Percentiles rank a stretch among this genome's conserved stretches.
Evolutionary conservation across 352 stramenopile genomes (phyloP).

Genomic region (Phytophthora quininea): DNA sequence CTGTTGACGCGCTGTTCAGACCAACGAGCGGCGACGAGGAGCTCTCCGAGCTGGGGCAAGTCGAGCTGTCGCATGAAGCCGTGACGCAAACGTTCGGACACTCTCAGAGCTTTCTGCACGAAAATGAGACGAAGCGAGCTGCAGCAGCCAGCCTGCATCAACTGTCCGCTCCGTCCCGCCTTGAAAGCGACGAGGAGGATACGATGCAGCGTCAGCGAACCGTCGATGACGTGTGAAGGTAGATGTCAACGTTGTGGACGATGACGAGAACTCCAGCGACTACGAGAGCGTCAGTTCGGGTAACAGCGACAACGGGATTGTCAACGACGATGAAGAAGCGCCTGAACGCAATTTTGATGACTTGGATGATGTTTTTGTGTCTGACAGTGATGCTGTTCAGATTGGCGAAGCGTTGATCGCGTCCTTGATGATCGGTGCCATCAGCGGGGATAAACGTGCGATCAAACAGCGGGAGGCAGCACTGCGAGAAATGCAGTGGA

Average conservation of each 20-base stretch:
- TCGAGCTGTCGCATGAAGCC: conserved; percentile 14
- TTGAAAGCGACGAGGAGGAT: no score
- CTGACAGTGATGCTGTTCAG: background rate
- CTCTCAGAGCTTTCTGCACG: conserved; percentile 7
- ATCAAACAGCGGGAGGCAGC: background rate
- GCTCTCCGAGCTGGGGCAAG: no score
- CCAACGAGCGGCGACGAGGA: conserved; percentile 2
- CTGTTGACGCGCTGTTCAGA: conserved; percentile 4
- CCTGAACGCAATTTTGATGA: background rate
- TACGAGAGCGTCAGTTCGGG: conserved; percentile 12
- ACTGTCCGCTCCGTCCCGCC: no score
- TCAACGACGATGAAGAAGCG: background rate
- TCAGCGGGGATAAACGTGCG: background rate
- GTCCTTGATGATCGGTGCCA: background rate
- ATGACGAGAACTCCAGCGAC: background rate
- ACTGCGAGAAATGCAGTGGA: background rate
- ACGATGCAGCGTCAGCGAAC: no score
- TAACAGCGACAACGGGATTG: conserved; percentile 2
- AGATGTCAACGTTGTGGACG: conserved; percentile 9
- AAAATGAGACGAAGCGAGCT: background rate
- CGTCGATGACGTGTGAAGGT: no score
- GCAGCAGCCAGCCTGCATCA: background rate
- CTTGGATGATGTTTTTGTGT: background rate
- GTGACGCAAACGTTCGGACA: conserved; percentile 10
- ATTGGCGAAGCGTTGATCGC: conserved; percentile 1